phyloP scores from a whole-genome alignment of 225 moss, liverwort and hornwort species.

The Antitrichia curtipendula region DNA sequence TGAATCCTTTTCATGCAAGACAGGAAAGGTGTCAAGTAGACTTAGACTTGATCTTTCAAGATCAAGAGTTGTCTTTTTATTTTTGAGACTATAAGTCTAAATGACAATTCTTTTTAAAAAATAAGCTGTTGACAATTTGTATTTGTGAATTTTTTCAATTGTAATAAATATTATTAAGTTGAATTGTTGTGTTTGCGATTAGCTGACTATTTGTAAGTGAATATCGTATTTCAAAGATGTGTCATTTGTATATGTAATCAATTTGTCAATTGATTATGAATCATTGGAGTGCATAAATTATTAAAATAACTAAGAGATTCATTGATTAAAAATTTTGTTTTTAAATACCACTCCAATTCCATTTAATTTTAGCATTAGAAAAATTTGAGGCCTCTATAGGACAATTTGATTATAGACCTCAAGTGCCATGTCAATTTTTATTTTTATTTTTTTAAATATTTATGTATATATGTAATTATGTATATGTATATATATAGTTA shows the following conservation, averaged over 20 bases:
- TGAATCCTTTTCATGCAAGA: neutral
- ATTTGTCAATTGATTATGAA: neutral
- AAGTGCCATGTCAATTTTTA: too few relatives aligned
- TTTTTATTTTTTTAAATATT: too few relatives aligned
- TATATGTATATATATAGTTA: too few relatives aligned
- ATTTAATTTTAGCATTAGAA: neutral
- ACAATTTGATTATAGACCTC: too few relatives aligned
- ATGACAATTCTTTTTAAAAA: neutral
- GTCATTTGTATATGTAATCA: too few relatives aligned
- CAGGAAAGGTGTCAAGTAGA: neutral
- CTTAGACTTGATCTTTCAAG: too few relatives aligned
- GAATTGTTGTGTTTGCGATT: neutral
- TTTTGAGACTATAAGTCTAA: neutral
- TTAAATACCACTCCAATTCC: fast-evolving
- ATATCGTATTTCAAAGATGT: too few relatives aligned
- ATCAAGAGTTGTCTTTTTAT: neutral
- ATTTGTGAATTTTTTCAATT: neutral
- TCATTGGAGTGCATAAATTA: neutral
- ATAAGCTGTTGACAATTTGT: neutral
- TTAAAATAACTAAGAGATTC: neutral
- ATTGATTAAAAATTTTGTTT: neutral
- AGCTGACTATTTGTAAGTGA: neutral
- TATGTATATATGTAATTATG: too few relatives aligned
- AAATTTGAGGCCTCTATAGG: too few relatives aligned
- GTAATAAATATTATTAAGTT: too few relatives aligned